Percentiles rank a stretch among this genome's conserved stretches.
phyloP scores from a whole-genome alignment of 2,329 filamentous ascomycete genomes.

The Aureobasidium sp. region DNA sequence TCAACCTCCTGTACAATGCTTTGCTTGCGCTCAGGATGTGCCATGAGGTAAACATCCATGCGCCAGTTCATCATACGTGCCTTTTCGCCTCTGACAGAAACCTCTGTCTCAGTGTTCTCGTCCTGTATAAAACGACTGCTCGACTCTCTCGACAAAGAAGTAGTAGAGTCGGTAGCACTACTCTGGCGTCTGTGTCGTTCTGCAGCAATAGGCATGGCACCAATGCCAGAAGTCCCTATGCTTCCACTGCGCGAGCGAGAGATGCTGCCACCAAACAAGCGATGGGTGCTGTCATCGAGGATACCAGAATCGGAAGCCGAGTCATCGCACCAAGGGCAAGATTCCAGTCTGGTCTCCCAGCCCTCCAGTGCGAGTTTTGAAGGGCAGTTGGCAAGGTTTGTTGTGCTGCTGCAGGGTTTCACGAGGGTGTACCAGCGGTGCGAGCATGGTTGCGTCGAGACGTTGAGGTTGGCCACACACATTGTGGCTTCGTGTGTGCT shows the following conservation, averaged over 20 bases:
- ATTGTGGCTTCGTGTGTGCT: slow-evolving; percentile 26
- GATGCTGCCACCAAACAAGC: slow-evolving; percentile 38
- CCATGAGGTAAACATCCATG: slow-evolving; percentile 28
- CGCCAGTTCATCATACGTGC: slow-evolving; percentile 30
- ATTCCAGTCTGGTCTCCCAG: slow-evolving; percentile 43
- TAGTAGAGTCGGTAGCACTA: slow-evolving; percentile 19
- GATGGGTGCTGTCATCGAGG: slow-evolving; percentile 38
- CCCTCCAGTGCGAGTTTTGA: slow-evolving; percentile 40
- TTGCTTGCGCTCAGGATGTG: slow-evolving; percentile 26
- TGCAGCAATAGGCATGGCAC: slow-evolving; percentile 16
- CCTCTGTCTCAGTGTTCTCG: slow-evolving; percentile 14
- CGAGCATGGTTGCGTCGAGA: slow-evolving; percentile 39
- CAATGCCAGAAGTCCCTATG: slow-evolving; percentile 22
- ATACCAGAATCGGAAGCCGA: slow-evolving; percentile 20
- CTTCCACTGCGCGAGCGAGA: slow-evolving; percentile 26
- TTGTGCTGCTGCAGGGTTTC: slow-evolving; percentile 36
- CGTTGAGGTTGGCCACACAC: slow-evolving; percentile 46
- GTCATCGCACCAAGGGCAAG: slow-evolving; percentile 41
- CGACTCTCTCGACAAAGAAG: slow-evolving; percentile 23
- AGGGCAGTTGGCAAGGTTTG: slow-evolving; percentile 42
- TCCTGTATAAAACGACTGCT: slow-evolving; percentile 20
- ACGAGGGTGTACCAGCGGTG: slow-evolving; percentile 46
- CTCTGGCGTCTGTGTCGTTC: slow-evolving; percentile 19
- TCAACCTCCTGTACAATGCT: not conserved
- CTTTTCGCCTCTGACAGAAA: slow-evolving; percentile 24